These are phyloP conservation scores for Torrubiella hemipterigena DNA, from an alignment of 2,329 filamentous ascomycete genomes.

Conservation along the genomic window DNA sequence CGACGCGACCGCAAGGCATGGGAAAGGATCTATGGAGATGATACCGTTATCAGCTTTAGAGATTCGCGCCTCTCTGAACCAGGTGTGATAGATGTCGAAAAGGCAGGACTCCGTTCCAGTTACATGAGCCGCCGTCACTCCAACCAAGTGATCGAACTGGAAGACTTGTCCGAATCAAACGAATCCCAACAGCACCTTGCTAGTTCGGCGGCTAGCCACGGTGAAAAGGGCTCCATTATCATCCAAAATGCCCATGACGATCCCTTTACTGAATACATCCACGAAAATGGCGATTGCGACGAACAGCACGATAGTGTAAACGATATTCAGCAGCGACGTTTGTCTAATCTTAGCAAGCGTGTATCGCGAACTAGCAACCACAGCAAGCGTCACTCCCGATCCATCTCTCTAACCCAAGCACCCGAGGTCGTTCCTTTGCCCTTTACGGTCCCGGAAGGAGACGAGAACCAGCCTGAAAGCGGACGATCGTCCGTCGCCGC, in stretches of 20 bases:
- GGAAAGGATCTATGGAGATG: slow-evolving; percentile 67
- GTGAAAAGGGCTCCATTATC: slow-evolving; percentile 34
- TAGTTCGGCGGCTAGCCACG: slow-evolving; percentile 29
- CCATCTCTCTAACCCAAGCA: slow-evolving; percentile 19
- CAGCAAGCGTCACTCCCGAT: slow-evolving; percentile 7
- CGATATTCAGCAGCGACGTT: too few species aligned
- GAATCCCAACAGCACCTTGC: slow-evolving; percentile 16
- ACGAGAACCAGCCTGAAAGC: slow-evolving; percentile 27
- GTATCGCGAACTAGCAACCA: slow-evolving; percentile 11
- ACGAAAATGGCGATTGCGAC: slow-evolving; percentile 11
- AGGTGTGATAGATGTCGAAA: slow-evolving; percentile 35
- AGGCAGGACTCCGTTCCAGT: slow-evolving; percentile 26
- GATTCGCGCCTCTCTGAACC: slow-evolving; percentile 37
- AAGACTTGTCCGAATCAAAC: slow-evolving; percentile 28
- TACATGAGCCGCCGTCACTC: slow-evolving; percentile 22
- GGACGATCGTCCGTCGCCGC: slow-evolving; percentile 58
- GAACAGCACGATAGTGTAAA: not conserved
- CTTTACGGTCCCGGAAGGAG: slow-evolving; percentile 43
- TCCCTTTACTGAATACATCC: slow-evolving; percentile 15
- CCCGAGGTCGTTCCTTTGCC: slow-evolving; percentile 51
- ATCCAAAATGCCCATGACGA: slow-evolving; percentile 42
- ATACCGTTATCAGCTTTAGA: slow-evolving; percentile 22
- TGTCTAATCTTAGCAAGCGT: slow-evolving; percentile 7
- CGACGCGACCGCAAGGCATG: slow-evolving; percentile 54
- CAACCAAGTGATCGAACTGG: slow-evolving; percentile 42